Evolutionary conservation across 2,329 filamentous ascomycete species (phyloP).

Genomic region (Arthrobotrys musiformis): DNA sequence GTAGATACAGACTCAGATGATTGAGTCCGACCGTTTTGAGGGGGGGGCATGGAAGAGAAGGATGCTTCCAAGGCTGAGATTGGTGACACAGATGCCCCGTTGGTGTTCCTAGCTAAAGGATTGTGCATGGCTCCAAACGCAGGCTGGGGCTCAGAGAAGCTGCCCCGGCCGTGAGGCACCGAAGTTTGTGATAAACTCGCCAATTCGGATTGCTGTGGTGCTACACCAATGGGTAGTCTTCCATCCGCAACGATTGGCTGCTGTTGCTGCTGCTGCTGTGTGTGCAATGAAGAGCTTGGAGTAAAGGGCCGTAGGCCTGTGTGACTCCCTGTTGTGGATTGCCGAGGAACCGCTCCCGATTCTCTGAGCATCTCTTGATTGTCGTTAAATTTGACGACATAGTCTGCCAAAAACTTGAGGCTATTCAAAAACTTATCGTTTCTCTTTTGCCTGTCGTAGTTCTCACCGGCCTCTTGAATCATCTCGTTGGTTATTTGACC

Average conservation of each 20-base stretch:
- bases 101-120: not conserved
- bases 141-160: conserved; percentile 25
- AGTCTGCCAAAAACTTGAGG: conserved; percentile 40
- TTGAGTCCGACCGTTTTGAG: conserved; percentile 35
- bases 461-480: conserved; percentile 25
- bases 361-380: conserved; percentile 42
- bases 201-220: conserved; percentile 41
- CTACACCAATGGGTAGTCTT: conserved; percentile 1
- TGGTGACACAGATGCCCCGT: conserved; percentile 39
- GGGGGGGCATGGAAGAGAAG: conserved; percentile 46
- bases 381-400: conserved; percentile 49
- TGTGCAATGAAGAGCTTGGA: conserved; percentile 11
- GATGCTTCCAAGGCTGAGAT: conserved; percentile 34
- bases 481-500: conserved; percentile 48
- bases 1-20: conserved; percentile 51
- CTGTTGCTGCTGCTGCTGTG: conserved; percentile 23
- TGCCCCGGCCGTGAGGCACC: conserved; percentile 31
- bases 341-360: conserved; percentile 12
- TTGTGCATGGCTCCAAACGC: conserved; percentile 3
- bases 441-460: conserved; percentile 48
- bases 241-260: not conserved
- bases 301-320: conserved; percentile 10
- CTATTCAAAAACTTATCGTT: conserved; percentile 51
- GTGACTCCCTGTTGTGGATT: conserved; percentile 12
- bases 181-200: conserved; percentile 35